Conservation (phyloP, 2,329 filamentous ascomycete species). For the Chalara sp. region DNA sequence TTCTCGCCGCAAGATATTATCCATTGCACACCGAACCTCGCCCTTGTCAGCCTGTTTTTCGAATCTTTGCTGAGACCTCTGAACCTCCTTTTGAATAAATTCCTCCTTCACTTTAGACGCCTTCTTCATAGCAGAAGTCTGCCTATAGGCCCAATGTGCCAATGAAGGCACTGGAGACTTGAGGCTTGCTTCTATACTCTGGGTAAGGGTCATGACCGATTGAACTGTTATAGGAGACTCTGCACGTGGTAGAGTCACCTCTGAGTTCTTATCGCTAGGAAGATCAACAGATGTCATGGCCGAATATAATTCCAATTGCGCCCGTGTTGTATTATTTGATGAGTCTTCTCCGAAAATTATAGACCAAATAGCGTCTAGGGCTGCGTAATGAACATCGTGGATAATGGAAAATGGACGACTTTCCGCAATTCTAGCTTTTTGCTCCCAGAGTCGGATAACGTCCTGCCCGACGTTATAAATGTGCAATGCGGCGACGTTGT, state of each 20-base stretch:
- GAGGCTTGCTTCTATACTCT: slow-evolving; percentile 1
- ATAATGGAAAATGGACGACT: slow-evolving; percentile 7
- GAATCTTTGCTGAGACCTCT: slow-evolving; percentile 3
- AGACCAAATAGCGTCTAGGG: slow-evolving; percentile 7
- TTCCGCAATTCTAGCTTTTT: slow-evolving; percentile 13
- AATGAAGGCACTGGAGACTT: slow-evolving; percentile 2
- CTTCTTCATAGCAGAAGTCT: neutral
- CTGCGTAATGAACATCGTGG: slow-evolving; percentile 5
- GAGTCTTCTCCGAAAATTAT: slow-evolving; percentile 5
- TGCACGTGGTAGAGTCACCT: neutral
- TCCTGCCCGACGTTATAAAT: slow-evolving; percentile 18
- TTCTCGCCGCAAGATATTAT: slow-evolving; percentile 7
- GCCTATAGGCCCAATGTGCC: neutral
- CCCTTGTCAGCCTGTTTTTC: neutral
- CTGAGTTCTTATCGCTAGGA: slow-evolving; percentile 1
- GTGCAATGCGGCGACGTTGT: slow-evolving; percentile 22
- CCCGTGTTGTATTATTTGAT: neutral
- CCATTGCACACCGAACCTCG: slow-evolving; percentile 6
- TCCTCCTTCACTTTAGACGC: slow-evolving; percentile 4
- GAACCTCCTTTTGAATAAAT: slow-evolving; percentile 2
- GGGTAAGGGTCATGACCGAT: neutral
- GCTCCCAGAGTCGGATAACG: slow-evolving; percentile 24
- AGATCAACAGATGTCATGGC: neutral
- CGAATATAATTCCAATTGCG: neutral
- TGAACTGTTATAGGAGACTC: neutral